A percentile compares a stretch with the other conserved stretches of the same genome.
Evolutionary conservation across 2,329 filamentous ascomycete genomes (phyloP).

Genomic region (Aureobasidium leucospermi): DNA sequence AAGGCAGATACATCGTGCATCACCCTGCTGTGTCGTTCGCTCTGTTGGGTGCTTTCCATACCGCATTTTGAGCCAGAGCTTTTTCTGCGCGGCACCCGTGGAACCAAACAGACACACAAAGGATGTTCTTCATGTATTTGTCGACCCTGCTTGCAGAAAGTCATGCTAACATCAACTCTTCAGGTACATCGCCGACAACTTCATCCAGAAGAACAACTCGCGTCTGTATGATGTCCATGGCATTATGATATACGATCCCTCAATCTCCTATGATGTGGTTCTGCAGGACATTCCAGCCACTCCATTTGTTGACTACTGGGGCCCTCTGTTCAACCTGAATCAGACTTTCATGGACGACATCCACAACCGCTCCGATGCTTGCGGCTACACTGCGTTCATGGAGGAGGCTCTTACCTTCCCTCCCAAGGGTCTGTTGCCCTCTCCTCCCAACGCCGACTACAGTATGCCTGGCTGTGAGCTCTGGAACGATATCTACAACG

Average conservation of each 20-base stretch:
- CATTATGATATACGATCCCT: constrained; percentile 67
- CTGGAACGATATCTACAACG: constrained; percentile 45
- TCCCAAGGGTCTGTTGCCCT: constrained; percentile 53
- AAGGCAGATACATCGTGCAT: no score
- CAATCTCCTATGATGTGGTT: constrained; percentile 47
- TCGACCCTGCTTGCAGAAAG: no score
- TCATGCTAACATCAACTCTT: neutral
- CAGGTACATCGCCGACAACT: constrained; percentile 60
- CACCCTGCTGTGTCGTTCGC: no score
- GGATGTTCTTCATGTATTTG: no score
- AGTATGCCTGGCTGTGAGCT: constrained; percentile 43
- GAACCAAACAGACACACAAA: no score
- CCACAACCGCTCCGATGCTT: constrained; percentile 43
- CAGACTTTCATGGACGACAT: constrained; percentile 49
- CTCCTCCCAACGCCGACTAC: constrained; percentile 38
- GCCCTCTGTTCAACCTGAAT: constrained; percentile 56
- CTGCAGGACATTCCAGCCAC: constrained; percentile 47
- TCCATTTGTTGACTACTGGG: constrained; percentile 55
- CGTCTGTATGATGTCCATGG: constrained; percentile 61
- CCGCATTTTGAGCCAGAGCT: no score
- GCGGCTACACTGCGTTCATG: constrained; percentile 56
- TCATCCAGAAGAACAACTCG: constrained; percentile 61
- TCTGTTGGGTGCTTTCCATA: no score
- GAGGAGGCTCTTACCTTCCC: constrained; percentile 61
- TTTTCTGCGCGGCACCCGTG: no score